Evolutionary conservation across 805 yeast genomes (phyloP), one percentile per base, ranked within the genome.

Genomic region (Myxozyma monticola): DNA sequence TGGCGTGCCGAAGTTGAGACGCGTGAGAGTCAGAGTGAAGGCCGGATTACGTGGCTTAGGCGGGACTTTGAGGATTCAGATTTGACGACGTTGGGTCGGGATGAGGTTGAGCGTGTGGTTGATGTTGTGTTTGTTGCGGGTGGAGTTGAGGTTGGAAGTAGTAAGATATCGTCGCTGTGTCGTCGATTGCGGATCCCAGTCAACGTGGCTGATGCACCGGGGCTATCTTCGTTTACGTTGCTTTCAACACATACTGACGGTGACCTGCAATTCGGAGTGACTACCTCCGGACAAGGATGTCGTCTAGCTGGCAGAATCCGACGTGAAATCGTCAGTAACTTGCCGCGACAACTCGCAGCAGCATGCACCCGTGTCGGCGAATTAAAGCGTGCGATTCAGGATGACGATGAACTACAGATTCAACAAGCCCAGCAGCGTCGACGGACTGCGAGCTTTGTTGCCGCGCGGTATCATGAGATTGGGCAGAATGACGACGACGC

Each of bases 201-300:
- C 39, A 89, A 88, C 63, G 84, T 86, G 0, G 76, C 85, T 0
- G 96, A 88, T 57, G 76, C 80, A 14, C 81, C 89, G 0, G 81
- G 81, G 28, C 72, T 76, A 22, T 85, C 93, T 47, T 80, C 90
- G 0, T 90, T 90, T 65, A 79, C 91, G 0, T 66, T 88, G 46
- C 71, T 88, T 20, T 85, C 96, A 0, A 80, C 90, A 0, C 79
- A 78, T 62, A 70, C 73, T 1, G 81, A 83, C 49, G 93, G 95
- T 5, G 80, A 78, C 44, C 80, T 90, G 67, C 91, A 86, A 65
- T 59, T 90, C 45, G 95, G 96, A 0, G 79, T 90, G 8, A 81
- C 91, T 2, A 90, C 97, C 0, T 78, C 83, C 22, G 95, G 96
- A 0, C 85, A 85, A 68, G 96, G 97, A 3, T 90, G 97, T 70